Percentiles rank a stretch among this genome's conserved stretches.
Conservation (phyloP, 2,329 filamentous ascomycete species). For the Fusarium cicatricum region DNA sequence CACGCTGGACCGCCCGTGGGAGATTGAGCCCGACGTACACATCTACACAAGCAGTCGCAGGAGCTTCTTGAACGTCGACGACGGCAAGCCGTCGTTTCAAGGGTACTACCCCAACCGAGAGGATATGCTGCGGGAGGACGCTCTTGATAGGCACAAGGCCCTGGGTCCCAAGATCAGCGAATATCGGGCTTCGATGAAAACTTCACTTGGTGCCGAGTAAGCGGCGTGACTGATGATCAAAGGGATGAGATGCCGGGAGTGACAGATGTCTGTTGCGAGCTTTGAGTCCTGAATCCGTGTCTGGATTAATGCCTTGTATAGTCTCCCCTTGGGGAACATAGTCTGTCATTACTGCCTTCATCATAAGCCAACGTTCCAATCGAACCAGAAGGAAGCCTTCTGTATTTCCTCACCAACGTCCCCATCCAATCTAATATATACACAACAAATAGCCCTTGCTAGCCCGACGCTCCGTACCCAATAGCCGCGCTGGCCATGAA, state of each 20-base stretch:
- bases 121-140: conserved; percentile 46
- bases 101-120: conserved; percentile 46
- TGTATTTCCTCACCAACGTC: conserved; percentile 29
- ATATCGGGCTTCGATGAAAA: conserved; percentile 30
- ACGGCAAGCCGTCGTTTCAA: conserved; percentile 49
- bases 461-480: conserved; percentile 24
- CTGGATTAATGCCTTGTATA: not conserved
- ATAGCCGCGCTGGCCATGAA: conserved; percentile 18
- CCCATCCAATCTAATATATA: conserved; percentile 36
- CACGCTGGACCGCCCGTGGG: conserved; percentile 52
- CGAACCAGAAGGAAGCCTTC: conserved; percentile 31
- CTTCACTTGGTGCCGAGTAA: conserved; percentile 2
- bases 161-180: conserved; percentile 34
- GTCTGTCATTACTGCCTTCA: conserved; percentile 21
- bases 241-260: not conserved
- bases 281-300: not conserved
- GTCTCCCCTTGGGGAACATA: not conserved
- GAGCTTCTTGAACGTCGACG: conserved; percentile 49
- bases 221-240: not conserved
- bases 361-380: conserved; percentile 15
- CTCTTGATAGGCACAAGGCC: conserved; percentile 42
- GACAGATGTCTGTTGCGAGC: not conserved
- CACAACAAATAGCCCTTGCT: conserved; percentile 20
- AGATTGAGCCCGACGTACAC: conserved; percentile 55
- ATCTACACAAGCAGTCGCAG: conserved; percentile 52